phyloP scores from a whole-genome alignment of 257 asterid species.

The Leptodermis oblonga region DNA sequence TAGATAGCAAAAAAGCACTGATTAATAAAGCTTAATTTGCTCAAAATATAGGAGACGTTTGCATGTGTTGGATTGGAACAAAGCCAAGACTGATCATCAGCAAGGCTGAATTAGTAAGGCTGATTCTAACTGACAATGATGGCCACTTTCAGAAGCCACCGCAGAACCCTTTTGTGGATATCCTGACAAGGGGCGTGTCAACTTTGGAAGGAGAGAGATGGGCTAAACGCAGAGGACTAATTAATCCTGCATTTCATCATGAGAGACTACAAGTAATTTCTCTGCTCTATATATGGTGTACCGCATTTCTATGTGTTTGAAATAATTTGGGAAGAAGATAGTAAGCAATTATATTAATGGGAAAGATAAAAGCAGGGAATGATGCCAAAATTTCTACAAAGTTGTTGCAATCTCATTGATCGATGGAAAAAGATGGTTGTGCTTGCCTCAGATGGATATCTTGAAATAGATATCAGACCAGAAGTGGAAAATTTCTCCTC shows the following conservation, averaged over 20 bases:
- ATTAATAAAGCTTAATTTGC: neutral
- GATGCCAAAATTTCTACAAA: slow-evolving; percentile 12
- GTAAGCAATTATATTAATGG: neutral
- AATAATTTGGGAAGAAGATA: neutral
- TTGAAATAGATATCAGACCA: slow-evolving; percentile 12
- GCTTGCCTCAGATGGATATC: slow-evolving; percentile 2
- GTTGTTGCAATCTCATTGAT: slow-evolving; percentile 19
- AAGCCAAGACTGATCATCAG: slow-evolving; percentile 27
- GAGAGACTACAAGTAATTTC: slow-evolving; percentile 27
- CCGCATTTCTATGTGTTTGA: too few relatives aligned
- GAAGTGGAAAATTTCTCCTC: slow-evolving; percentile 13
- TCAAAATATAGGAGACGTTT: slow-evolving; percentile 20
- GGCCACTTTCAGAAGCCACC: slow-evolving; percentile 16
- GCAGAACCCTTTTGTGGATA: slow-evolving; percentile 21
- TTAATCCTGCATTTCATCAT: slow-evolving; percentile 34
- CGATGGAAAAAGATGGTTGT: slow-evolving; percentile 15
- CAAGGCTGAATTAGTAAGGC: slow-evolving; percentile 18
- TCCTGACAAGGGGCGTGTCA: slow-evolving; percentile 26
- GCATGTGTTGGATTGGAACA: slow-evolving; percentile 25
- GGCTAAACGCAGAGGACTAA: slow-evolving; percentile 24
- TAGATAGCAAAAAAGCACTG: too few relatives aligned
- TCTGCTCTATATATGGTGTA: neutral
- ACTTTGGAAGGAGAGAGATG: slow-evolving; percentile 33
- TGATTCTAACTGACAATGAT: slow-evolving; percentile 14
- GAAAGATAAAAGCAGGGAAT: slow-evolving; percentile 9